Base-by-base conservation (phyloP, 2,329 filamentous ascomycete species). In the Claviceps spartinae region DNA sequence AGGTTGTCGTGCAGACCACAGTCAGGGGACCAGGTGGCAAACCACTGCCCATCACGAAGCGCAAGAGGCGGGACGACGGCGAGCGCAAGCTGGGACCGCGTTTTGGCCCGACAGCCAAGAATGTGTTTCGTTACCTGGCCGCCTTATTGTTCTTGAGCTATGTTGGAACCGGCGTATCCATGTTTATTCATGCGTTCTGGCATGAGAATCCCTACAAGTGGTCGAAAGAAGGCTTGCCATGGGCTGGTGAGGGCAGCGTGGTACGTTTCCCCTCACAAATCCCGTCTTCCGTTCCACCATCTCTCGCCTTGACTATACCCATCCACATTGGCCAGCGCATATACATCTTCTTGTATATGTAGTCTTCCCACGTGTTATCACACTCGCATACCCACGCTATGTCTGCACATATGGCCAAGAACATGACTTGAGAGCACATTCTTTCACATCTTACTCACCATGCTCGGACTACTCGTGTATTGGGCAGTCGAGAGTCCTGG, bases 1-100 rank as follows among this genome's bases (percentile, higher is more conserved):
- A 76, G 40, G 69, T 73, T 56, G 62, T 71, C 38, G 63, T 72
- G 22, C 65, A 67, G 50, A 76, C 73, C 22, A 72, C 67, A 36
- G 67, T 78, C 57, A 82, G 76, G 50, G 90, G 90, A n/a, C 89
- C 90, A 1, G 90, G 88, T 52, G 91, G 90, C 58, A 90, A 94
- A 66, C 88, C 88, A 37, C 73, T 96, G 51, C 89, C 88, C n/a
- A 65, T 73, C 48, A 78, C 75, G 54, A 85, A 82, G 63, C 80
- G 72, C 53, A 72, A 72, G 64, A 69, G 73, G 69, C 65, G 76
- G 64, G 63, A 68, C 66, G 58, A 72, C 69, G 66, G 70, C 67
- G 61, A 72, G 68, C 63, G 69, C 47, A 68, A 69, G 56, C 64
- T 69, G 50, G 65, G 67, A 18, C 73, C 64, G 30, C 75, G 81